Evolutionary conservation across 192 early-diverging fungal species (phyloP).

Genomic region (Thoreauomyces humboldtii): DNA sequence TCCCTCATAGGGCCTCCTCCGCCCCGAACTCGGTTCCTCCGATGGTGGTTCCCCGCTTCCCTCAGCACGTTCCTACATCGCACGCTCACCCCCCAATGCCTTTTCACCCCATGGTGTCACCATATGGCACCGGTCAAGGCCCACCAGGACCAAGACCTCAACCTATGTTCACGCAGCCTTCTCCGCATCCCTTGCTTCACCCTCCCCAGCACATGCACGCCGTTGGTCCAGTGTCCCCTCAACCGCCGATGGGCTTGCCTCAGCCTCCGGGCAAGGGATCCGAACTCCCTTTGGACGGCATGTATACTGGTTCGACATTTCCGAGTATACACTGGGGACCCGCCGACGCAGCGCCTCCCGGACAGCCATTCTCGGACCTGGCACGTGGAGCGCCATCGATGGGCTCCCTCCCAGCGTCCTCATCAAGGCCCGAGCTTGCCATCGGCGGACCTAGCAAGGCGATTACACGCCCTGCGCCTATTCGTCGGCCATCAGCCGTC

Average conservation of each 20-base stretch:
- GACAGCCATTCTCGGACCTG: no score
- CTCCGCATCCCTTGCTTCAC: no score
- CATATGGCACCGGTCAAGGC: no score
- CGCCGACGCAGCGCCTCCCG: neutral
- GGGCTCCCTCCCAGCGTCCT: no score
- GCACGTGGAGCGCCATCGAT: no score
- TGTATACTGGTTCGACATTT: conserved; percentile 3
- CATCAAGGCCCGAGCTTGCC: no score
- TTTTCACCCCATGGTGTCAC: neutral
- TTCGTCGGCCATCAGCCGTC: conserved; percentile 21
- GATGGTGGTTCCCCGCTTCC: no score
- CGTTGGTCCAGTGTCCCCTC: neutral
- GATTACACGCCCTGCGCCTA: conserved; percentile 25
- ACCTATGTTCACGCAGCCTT: conserved; percentile 6
- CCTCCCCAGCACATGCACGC: no score
- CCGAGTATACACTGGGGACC: conserved; percentile 12
- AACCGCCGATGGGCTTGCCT: neutral
- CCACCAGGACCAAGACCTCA: neutral
- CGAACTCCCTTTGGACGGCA: neutral
- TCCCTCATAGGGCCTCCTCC: no score
- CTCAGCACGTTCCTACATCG: no score
- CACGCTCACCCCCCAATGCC: neutral
- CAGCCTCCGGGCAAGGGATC: neutral
- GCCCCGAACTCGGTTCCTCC: no score
- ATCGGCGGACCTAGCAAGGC: conserved; percentile 19